These are phyloP conservation scores for Rhododendron ferrugineum DNA, from an alignment of 148 eudicot species.

Conservation along the genomic window DNA sequence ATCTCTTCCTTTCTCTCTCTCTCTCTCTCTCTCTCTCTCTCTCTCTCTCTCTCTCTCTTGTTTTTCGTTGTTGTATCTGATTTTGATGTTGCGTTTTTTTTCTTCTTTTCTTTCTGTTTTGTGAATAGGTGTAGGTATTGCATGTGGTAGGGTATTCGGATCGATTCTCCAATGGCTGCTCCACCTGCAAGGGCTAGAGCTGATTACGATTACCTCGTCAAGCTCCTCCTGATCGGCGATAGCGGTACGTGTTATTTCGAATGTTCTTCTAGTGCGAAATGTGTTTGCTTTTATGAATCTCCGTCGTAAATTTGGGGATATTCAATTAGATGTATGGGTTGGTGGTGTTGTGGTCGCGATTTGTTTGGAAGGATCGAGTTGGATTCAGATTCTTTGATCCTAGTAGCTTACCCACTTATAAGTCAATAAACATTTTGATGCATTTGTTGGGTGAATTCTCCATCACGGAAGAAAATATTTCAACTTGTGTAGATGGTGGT, in stretches of 20 bases:
- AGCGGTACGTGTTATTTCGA: constrained; percentile 48
- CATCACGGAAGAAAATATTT: not conserved
- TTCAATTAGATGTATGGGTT: not conserved
- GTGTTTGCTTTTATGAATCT: not conserved
- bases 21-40: constrained; percentile 2
- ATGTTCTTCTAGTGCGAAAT: not conserved
- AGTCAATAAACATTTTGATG: not conserved
- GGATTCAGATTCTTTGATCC: not conserved
- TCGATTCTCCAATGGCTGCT: constrained; percentile 67
- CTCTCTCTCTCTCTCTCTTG: not conserved
- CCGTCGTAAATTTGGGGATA: not conserved
- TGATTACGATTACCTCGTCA: constrained; percentile 89
- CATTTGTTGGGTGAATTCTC: not conserved
- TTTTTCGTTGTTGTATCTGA: constrained; percentile 6
- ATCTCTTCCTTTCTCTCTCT: constrained; percentile 9
- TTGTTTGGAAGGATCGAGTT: constrained; percentile 10
- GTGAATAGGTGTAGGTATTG: not conserved
- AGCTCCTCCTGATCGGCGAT: constrained; percentile 87
- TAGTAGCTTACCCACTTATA: not conserved
- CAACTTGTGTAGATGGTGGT: not conserved
- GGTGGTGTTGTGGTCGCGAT: not conserved
- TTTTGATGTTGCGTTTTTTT: not conserved
- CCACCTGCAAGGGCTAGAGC: constrained; percentile 93
- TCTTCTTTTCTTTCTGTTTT: not conserved
- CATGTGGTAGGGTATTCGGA: constrained; percentile 21